Base-by-base conservation (phyloP, 192 early-diverging fungal species). In the Backusella liffmaniae region DNA sequence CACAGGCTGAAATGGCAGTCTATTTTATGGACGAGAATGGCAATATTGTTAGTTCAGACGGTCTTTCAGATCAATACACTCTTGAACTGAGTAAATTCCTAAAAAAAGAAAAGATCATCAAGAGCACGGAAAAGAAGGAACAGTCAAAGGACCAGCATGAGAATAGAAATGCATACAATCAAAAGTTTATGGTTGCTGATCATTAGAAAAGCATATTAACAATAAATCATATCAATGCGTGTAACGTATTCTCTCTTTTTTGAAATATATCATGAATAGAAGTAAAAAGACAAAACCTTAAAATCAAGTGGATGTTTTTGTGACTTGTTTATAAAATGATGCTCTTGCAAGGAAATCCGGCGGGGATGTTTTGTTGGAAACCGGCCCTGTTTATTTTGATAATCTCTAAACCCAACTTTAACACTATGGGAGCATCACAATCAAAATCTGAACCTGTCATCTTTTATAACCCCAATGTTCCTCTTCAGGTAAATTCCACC, bases 401-500 rank as follows among this genome's bases (percentile, higher is more conserved):
- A 67, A 67, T n/a, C 29, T 36, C 26, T 66, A 39, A 39, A 39
- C 32, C 32, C 32, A 32, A 32, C 32, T 32, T 32, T 3, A 39
- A 39, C 7, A 67, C 32, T 42, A 76, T 76, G 75, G 75, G 75
- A 56, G 67, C 75, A 30, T 34, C 49, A 62, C 75, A 76, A 76
- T 76, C 75, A 36, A 76, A 69, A 70, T 44, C 73, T 32, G 67
- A 76, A 56, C 67, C 67, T 4, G 53, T 76, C 21, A 76, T 76
- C 41, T 70, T 76, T 36, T 76, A 76, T 35, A 76, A 76, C 23
- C 67, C 51, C 1, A 76, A 70, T 39, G 67, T 70, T 34, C 75
- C 75, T 53, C 34, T 76, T 56, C 67, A 76, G 65, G 75, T 76
- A 32, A 3, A 32, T 32, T 32, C 32, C 32, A 0, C 2, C 3